Conservation (phyloP, 371 early-diverging fungal species). For the Thermomucor indicae-seudaticae region DNA sequence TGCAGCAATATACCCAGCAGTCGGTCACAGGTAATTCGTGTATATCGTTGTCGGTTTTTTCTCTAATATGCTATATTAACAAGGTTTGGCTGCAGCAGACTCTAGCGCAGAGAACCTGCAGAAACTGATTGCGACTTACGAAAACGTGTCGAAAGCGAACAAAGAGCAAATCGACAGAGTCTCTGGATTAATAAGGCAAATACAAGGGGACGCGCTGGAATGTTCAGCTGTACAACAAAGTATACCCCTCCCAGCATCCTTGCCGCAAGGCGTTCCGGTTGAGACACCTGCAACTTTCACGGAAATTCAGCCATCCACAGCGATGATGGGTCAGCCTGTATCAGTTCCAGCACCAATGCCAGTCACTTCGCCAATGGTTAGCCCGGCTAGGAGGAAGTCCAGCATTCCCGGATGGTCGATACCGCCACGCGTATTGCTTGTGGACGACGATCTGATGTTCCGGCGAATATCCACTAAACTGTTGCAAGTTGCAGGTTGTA, state of each 20-base stretch:
- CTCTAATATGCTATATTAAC: neutral
- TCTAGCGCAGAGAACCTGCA: neutral
- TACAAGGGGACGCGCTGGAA: neutral
- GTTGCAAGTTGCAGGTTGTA: slow-evolving; percentile 68
- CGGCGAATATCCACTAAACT: slow-evolving; percentile 57
- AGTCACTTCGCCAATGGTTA: slow-evolving; percentile 1
- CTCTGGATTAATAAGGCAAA: slow-evolving; percentile 6
- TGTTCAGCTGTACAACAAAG: neutral
- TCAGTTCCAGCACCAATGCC: slow-evolving; percentile 3
- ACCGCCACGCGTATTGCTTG: slow-evolving; percentile 67
- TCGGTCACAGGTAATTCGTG: neutral
- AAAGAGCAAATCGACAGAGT: slow-evolving; percentile 11
- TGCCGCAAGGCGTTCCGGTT: too few relatives aligned
- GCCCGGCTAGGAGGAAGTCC: slow-evolving; percentile 17
- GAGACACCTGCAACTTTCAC: too few relatives aligned
- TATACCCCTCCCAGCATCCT: neutral
- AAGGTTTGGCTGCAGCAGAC: neutral
- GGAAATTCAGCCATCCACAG: too few relatives aligned
- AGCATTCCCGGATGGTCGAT: slow-evolving; percentile 52
- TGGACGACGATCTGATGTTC: slow-evolving; percentile 72
- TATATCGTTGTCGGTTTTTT: neutral
- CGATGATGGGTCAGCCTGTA: too few relatives aligned
- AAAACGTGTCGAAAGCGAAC: slow-evolving; percentile 8
- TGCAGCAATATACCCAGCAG: slow-evolving; percentile 21
- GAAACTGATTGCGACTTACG: slow-evolving; percentile 7